Evolutionary conservation across 148 eudicot genomes (phyloP).

Genomic region (Rhododendron simsii): DNA sequence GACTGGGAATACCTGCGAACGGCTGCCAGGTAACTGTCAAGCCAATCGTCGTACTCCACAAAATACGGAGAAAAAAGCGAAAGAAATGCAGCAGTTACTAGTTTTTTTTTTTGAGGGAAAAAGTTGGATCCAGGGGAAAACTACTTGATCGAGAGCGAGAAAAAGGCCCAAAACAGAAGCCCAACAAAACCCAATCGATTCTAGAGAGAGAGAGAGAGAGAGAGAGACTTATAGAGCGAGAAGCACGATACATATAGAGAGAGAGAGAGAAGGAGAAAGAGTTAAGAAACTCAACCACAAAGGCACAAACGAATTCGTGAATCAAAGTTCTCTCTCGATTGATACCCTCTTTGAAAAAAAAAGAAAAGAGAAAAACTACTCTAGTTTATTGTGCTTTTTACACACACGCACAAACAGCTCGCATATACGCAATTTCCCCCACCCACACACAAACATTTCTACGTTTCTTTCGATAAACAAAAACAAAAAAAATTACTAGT

Average conservation of each 20-base stretch:
- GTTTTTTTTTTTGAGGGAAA: neutral
- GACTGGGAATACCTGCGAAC: neutral
- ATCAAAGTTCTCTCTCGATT: slow-evolving; percentile 1
- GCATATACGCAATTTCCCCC: neutral
- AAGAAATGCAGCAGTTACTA: no score
- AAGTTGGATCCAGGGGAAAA: neutral
- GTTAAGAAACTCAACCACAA: slow-evolving; percentile 10
- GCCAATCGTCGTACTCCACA: neutral
- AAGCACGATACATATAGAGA: neutral
- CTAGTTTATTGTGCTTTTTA: slow-evolving; percentile 3
- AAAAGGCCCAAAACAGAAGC: neutral
- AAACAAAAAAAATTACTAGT: slow-evolving; percentile 5
- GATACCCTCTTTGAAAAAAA: neutral
- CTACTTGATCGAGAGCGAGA: neutral
- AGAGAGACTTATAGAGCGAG: neutral
- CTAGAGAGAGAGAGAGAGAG: neutral
- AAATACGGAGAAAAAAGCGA: neutral
- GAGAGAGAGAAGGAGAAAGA: neutral
- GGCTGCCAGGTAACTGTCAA: neutral
- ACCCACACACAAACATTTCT: neutral
- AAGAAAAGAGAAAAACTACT: neutral
- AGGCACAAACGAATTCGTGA: slow-evolving; percentile 14
- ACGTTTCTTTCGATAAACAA: slow-evolving; percentile 18
- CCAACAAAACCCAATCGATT: neutral
- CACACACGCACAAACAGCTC: neutral